phyloP scores from a whole-genome alignment of 805 yeast genomes.

The Metahyphopichia silvanorum region DNA sequence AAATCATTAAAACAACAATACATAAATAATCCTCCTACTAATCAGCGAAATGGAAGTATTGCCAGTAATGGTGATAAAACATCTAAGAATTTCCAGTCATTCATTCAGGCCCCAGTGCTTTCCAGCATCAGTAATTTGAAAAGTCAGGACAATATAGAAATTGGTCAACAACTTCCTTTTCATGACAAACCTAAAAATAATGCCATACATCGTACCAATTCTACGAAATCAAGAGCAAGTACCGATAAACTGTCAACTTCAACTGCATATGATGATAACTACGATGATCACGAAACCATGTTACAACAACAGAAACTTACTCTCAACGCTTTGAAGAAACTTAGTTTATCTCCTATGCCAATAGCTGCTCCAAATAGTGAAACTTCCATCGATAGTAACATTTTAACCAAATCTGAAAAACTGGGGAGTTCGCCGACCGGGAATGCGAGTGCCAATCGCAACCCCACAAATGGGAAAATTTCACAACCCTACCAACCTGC shows the following conservation, averaged over 20 bases:
- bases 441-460: neutral
- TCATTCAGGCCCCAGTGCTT: constrained; percentile 45
- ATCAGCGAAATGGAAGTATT: constrained; percentile 6
- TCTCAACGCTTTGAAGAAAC: constrained; percentile 39
- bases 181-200: constrained; percentile 13
- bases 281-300: constrained; percentile 33
- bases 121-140: constrained; percentile 33
- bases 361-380: constrained; percentile 26
- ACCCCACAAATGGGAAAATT: constrained; percentile 1
- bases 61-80: constrained; percentile 5
- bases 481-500: constrained; percentile 42
- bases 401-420: constrained; percentile 1
- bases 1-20: constrained; percentile 33
- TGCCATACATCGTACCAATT: neutral
- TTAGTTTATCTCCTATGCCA: constrained; percentile 41
- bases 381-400: constrained; percentile 2
- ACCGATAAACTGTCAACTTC: neutral
- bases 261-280: constrained; percentile 15
- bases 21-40: constrained; percentile 2
- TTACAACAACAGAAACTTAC: constrained; percentile 42
- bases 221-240: neutral
- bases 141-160: constrained; percentile 29
- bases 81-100: constrained; percentile 38
- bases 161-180: constrained; percentile 42
- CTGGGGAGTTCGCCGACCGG: constrained; percentile 1